Percentiles rank a stretch among this genome's conserved stretches.
phyloP scores from a whole-genome alignment of 169 alveolate species.

The Neospora caninum region DNA sequence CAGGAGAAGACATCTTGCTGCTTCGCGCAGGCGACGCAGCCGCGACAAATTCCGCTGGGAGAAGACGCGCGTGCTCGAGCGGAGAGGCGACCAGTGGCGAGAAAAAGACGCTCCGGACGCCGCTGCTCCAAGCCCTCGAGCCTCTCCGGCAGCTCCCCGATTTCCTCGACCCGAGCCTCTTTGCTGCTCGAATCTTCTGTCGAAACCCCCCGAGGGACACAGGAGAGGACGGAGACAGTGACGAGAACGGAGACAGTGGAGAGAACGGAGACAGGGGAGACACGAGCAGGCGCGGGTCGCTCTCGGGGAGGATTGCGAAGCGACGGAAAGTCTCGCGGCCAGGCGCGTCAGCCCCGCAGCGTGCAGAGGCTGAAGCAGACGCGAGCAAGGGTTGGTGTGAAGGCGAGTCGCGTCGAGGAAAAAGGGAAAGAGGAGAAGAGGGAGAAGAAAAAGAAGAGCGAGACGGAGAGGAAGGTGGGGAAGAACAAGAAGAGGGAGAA shows the following conservation, averaged over 20 bases:
- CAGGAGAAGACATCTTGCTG: too few species aligned
- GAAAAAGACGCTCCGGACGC: background rate
- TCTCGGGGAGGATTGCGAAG: too few species aligned
- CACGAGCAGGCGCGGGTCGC: background rate
- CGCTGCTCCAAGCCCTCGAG: background rate
- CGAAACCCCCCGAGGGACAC: background rate
- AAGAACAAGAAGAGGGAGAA: background rate
- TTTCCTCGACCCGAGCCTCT: conserved; percentile 2
- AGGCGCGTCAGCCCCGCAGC: too few species aligned
- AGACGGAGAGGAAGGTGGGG: background rate
- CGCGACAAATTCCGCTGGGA: too few species aligned
- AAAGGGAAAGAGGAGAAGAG: too few species aligned
- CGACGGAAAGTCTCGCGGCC: too few species aligned
- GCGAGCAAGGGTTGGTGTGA: too few species aligned
- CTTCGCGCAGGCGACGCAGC: too few species aligned
- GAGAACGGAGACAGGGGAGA: background rate
- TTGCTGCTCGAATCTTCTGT: background rate
- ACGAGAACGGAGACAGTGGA: background rate
- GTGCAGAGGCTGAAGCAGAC: too few species aligned
- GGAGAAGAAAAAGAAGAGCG: too few species aligned
- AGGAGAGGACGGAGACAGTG: background rate
- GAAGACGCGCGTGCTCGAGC: too few species aligned
- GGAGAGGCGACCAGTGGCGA: background rate
- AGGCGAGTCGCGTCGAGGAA: too few species aligned
- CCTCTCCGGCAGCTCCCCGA: background rate